Evolutionary conservation across 2,329 filamentous ascomycete species (phyloP), one percentile per base, ranked within the genome.

Genomic region (Aureobasidium sp.): DNA sequence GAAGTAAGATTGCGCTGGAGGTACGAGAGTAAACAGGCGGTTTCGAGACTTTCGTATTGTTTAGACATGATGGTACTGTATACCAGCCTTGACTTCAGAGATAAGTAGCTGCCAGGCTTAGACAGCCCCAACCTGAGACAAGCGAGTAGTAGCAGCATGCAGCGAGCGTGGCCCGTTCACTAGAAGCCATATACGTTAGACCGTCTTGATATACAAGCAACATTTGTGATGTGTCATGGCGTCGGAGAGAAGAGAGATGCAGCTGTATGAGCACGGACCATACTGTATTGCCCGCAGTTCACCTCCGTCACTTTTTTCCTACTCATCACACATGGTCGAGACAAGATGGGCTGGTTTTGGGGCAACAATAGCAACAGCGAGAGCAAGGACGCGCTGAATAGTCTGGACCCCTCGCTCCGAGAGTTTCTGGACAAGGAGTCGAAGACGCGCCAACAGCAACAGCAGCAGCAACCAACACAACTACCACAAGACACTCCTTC

Each of bases 351-450:
- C 69, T 87, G 85, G 85, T 80, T 87, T 65, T 86, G 84, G 83
- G 78, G 80, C 63, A 74, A 71, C n/a, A 67, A 67, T 15, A 66
- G 64, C 46, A 66, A 65, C 57, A 68, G 70, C 66, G 73, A 81
- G 68, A 76, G 79, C 66, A 73, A 75, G 60, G 77, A 86, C 65
- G 86, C 89, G 37, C 81, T 91, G 67, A 81, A 82, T 68, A 87
- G 89, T 68, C 86, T 97, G 69, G 91, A 96, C 71, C 89, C 90
- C 42, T 86, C 87, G 66, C 83, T 96, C 62, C 88, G 88, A 70
- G 88, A 93, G 67, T 96, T 92, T 74, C 86, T 96, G 70, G 82
- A 91, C 72, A 86, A 87, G 75, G 90, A 96, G 78, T 87, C 89
- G 29, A 88, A 53, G 34, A 32, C 42, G 90, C 36, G 15, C 42